phyloP scores from a whole-genome alignment of 2,329 filamentous ascomycete species.

The Nemania sp. region DNA sequence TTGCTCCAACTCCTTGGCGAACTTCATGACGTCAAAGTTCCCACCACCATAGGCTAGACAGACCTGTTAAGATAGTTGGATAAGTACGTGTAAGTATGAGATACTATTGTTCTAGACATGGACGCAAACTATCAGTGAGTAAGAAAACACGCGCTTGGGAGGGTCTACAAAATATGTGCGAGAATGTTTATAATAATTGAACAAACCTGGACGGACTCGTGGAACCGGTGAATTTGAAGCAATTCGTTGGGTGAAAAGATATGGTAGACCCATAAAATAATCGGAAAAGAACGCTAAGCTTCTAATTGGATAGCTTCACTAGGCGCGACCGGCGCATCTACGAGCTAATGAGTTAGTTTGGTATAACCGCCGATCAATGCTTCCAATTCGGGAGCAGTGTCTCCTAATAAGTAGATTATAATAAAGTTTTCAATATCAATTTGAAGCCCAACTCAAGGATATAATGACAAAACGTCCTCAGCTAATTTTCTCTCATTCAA shows the following conservation, averaged over 20 bases:
- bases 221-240: conserved; percentile 6
- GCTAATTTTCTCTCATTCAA: too few relatives aligned
- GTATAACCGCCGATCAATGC: not conserved
- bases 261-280: conserved; percentile 9
- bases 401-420: too few relatives aligned
- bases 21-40: conserved; percentile 67
- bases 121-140: not conserved
- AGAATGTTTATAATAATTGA: not conserved
- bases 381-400: not conserved
- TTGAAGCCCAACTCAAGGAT: too few relatives aligned
- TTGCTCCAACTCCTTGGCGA: conserved; percentile 83
- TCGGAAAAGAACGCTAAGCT: not conserved
- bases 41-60: conserved; percentile 1
- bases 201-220: not conserved
- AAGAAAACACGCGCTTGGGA: conserved; percentile 5
- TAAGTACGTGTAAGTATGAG: not conserved
- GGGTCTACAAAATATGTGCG: not conserved
- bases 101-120: conserved; percentile 1
- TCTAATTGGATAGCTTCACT: conserved; percentile 13
- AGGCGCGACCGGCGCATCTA: not conserved
- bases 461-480: too few relatives aligned
- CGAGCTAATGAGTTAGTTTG: not conserved
- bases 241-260: conserved; percentile 4
- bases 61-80: not conserved
- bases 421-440: too few relatives aligned